Evolutionary conservation across 805 yeast genomes (phyloP).

Genomic region (Ogataea nakhonphanomensis): DNA sequence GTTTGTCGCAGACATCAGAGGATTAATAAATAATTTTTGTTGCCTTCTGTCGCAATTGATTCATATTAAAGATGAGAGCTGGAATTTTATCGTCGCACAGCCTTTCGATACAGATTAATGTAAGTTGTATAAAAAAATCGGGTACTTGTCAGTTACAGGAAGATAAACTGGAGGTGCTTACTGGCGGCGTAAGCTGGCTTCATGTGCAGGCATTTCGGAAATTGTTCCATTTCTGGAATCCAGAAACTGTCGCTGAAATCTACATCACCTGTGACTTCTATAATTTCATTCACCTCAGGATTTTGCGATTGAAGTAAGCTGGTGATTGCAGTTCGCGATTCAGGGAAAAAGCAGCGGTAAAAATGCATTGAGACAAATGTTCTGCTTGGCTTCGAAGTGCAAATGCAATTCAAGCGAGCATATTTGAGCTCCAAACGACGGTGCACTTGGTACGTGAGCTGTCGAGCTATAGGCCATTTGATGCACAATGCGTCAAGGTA

Average conservation of each 20-base stretch:
- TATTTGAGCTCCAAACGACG: constrained; percentile 5
- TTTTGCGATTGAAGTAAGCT: constrained; percentile 9
- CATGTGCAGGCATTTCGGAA: not conserved
- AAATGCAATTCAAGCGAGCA: not conserved
- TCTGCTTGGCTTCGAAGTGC: constrained; percentile 1
- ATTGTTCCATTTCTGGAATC: constrained; percentile 6
- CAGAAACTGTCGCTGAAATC: constrained; percentile 6
- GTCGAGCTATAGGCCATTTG: constrained; percentile 15
- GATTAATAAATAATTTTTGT: not conserved
- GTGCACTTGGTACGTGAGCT: constrained; percentile 5
- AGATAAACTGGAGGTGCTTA: not conserved
- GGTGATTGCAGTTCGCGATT: constrained; percentile 13
- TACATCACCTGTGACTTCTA: constrained; percentile 2
- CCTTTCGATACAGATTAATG: too few relatives aligned
- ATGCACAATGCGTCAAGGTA: constrained; percentile 4
- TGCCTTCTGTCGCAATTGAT: constrained; percentile 1
- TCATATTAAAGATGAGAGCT: not conserved
- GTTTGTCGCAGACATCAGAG: constrained; percentile 1
- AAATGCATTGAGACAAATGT: not conserved
- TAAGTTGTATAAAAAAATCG: too few relatives aligned
- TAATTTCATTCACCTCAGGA: constrained; percentile 7
- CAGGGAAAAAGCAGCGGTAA: not conserved
- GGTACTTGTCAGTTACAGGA: not conserved
- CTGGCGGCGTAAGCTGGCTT: not conserved
- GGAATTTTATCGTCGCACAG: constrained; percentile 2